Evolutionary conservation across 1,284 basidiomycete species (phyloP).

Genomic region (Trichosporon sp.): DNA sequence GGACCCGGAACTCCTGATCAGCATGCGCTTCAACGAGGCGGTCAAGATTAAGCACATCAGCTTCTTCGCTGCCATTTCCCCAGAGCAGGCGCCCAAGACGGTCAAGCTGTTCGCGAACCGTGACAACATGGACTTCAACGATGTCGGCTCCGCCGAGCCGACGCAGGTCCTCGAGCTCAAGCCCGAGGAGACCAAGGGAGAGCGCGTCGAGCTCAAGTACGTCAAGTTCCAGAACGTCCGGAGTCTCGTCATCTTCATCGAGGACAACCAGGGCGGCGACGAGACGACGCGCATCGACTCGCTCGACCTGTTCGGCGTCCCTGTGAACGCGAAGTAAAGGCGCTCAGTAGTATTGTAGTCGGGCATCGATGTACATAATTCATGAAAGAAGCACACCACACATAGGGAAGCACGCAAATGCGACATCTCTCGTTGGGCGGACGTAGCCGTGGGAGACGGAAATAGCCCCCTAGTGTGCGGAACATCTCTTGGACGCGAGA

Average conservation of each 20-base stretch:
- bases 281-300: constrained; percentile 77
- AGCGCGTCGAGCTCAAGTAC: constrained; percentile 66
- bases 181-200: constrained; percentile 60
- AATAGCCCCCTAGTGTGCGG: background rate
- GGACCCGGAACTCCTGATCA: constrained; percentile 72
- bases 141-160: constrained; percentile 52
- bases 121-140: constrained; percentile 67
- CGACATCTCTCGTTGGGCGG: no score
- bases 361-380: background rate
- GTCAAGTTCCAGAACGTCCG: constrained; percentile 79
- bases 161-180: constrained; percentile 57
- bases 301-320: constrained; percentile 69
- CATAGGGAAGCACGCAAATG: no score
- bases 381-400: background rate
- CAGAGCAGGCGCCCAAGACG: constrained; percentile 65
- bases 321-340: background rate
- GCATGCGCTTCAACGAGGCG: constrained; percentile 73
- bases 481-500: background rate
- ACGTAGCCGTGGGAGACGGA: background rate
- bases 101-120: constrained; percentile 69
- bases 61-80: constrained; percentile 61
- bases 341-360: background rate
- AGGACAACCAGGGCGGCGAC: constrained; percentile 71
- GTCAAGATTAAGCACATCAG: constrained; percentile 73
- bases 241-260: constrained; percentile 74